phyloP scores from a whole-genome alignment of 192 early-diverging fungal genomes.

The Coemansia sp. region DNA sequence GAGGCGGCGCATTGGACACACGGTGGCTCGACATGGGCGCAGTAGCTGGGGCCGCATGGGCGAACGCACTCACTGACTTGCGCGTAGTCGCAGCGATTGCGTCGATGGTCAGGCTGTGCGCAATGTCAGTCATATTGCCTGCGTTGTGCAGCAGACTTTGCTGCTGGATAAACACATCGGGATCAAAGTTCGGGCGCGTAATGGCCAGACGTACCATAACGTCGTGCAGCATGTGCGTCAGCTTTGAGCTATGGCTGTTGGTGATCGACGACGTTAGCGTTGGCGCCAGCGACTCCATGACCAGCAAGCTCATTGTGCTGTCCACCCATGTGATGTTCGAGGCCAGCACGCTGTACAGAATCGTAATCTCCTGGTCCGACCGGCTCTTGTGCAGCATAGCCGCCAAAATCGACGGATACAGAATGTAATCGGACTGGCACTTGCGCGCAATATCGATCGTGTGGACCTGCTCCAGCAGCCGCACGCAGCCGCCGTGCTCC shows the following conservation, averaged over 20 bases:
- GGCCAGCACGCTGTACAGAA: slow-evolving; percentile 47
- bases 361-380: slow-evolving; percentile 49
- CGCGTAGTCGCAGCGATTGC: slow-evolving; percentile 41
- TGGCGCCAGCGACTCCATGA: slow-evolving; percentile 53
- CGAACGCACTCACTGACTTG: slow-evolving; percentile 34
- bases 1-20: slow-evolving; percentile 36
- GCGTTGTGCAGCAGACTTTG: slow-evolving; percentile 28
- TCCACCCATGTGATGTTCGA: slow-evolving; percentile 52
- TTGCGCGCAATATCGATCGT: slow-evolving; percentile 43
- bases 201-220: slow-evolving; percentile 51
- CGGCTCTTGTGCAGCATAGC: slow-evolving; percentile 53
- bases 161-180: slow-evolving; percentile 53
- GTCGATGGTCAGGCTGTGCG: slow-evolving; percentile 40
- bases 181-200: slow-evolving; percentile 54
- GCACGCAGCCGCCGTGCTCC: slow-evolving; percentile 49
- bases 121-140: slow-evolving; percentile 20
- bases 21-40: slow-evolving; percentile 23
- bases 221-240: slow-evolving; percentile 52
- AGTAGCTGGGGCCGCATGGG: slow-evolving; percentile 3
- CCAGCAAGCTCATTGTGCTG: slow-evolving; percentile 45
- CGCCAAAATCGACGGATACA: slow-evolving; percentile 50
- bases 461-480: slow-evolving; percentile 50
- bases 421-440: slow-evolving; percentile 49
- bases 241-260: slow-evolving; percentile 46
- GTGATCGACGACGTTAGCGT: slow-evolving; percentile 35